Evolutionary conservation across 257 asterid species (phyloP).

Genomic region (Jacaranda mimosifolia): DNA sequence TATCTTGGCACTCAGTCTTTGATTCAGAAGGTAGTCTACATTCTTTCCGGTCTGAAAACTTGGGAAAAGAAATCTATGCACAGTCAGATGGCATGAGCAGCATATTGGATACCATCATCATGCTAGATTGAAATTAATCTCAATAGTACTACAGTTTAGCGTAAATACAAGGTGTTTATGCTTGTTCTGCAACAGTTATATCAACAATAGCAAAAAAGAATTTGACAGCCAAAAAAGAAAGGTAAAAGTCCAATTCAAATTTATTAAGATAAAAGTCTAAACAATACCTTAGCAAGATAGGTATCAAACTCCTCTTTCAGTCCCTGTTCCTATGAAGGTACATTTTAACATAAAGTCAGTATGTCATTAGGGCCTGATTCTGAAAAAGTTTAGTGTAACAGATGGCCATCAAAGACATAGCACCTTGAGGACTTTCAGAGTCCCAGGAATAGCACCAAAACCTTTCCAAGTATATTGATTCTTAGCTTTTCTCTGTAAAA

Average conservation of each 20-base stretch:
- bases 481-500: slow-evolving; percentile 53
- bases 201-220: slow-evolving; percentile 4
- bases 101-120: slow-evolving; percentile 1
- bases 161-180: slow-evolving; percentile 1
- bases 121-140: neutral
- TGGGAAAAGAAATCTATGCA: slow-evolving; percentile 22
- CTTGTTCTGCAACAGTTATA: slow-evolving; percentile 8
- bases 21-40: slow-evolving; percentile 34
- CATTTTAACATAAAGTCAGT: slow-evolving; percentile 23
- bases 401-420: slow-evolving; percentile 19
- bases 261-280: slow-evolving; percentile 25
- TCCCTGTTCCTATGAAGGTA: slow-evolving; percentile 58
- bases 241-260: slow-evolving; percentile 17
- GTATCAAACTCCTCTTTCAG: slow-evolving; percentile 54
- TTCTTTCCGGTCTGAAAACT: slow-evolving; percentile 46
- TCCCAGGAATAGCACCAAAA: slow-evolving; percentile 49
- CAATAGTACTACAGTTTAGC: neutral
- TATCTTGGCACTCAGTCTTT: slow-evolving; percentile 38
- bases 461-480: slow-evolving; percentile 68
- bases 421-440: slow-evolving; percentile 59
- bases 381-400: neutral
- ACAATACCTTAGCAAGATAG: slow-evolving; percentile 48
- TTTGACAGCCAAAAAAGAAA: neutral
- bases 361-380: slow-evolving; percentile 1
- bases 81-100: slow-evolving; percentile 2